Evolutionary conservation across 1,139 yeast species (phyloP), one percentile per base, ranked within the genome.

Genomic region (Hansenula anomala): DNA sequence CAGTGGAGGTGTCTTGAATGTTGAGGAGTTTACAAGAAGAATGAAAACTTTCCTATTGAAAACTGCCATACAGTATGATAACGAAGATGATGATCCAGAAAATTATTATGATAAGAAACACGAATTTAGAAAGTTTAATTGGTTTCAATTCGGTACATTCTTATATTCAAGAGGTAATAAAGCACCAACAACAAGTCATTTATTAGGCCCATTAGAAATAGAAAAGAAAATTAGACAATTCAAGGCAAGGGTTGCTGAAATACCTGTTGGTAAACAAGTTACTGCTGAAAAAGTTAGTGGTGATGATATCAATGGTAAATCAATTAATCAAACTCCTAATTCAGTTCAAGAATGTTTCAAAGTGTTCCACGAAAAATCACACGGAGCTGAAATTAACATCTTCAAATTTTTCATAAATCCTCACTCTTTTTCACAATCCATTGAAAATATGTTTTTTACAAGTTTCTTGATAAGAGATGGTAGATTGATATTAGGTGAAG

Each of bases 401-500:
- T 85, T 77, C 55, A 66, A 70, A 44, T 81, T 85, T 50, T 74
- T 87, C 43, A 67, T 89, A 28, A 79, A 90, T 54, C 96, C 96
- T 0, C 41, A 62, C 9, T 81, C 92, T 6, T 90, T 83, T 60
- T 70, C 84, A 2, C 90, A 84, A 55, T 75, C 92, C 5, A 78
- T 89, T 6, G 97, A 90, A 55, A 88, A 87, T 55, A 63, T 90
- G 49, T 90, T 89, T 55, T 85, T 81, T 54, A 72, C 86, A 2
- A 84, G 95, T 57, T 89, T 89, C 54, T 64, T 90, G 36, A 74
- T 88, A 5, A 76, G 80, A 52, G 95, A 86, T 52, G 90, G 87
- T 1, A 75, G 71, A 49, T 59, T 88, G 24, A 64, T 67, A 30
- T 52, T 88, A 28, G 71, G 61, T n/a, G 61, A 60, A 30, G 78